Evolutionary conservation across 257 asterid species (phyloP), one percentile per base, ranked within the genome.

Genomic region (Galeopsis tetrahit): DNA sequence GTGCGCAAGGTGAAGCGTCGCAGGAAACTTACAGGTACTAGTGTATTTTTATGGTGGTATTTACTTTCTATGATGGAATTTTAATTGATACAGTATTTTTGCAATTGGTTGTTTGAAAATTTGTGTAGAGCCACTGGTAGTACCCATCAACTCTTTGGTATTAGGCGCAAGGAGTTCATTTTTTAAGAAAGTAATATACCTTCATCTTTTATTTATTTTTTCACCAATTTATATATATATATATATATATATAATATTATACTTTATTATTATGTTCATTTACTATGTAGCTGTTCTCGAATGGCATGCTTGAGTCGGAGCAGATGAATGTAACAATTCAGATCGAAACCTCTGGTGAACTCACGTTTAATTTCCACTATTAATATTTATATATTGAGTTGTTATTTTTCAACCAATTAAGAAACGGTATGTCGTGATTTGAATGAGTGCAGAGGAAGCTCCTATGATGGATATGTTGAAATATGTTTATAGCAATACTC

Each of bases 91-190:
- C 28, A 21, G 28, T 21, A 44, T 10, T 44, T 44, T 44, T 43
- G 13, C 28, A 3, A 13, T 5, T 10, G 3, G 21, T 49, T 13
- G 4, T 43, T 43, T 49, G 28, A n/a, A 1, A 21, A 21, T 21
- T 21, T 49, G n/a, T 14, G 57, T 49, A 49, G 56, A 0, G n/a
- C 28, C 9, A 4, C 28, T 10, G 4, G 60, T 11, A 17, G 21
- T 53, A 2, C 34, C 7, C 60, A 7, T 53, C 60, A 17, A 17
- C 60, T 53, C 60, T 15, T 53, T 53, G 61, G 85, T 90, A 58
- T 80, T 90, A 80, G 97, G 90, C 35, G 97, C 86, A 40, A 84
- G 84, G 72, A 90, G 97, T 71, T 87, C 84, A 2, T 89, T 85
- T 69, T 89, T 87, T 71, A 84, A 77, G 38, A 89, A 89, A 82